Percentiles rank a stretch among this genome's conserved stretches.
phyloP scores from a whole-genome alignment of 2,329 filamentous ascomycete species.

The Fusarium tjaetaba region DNA sequence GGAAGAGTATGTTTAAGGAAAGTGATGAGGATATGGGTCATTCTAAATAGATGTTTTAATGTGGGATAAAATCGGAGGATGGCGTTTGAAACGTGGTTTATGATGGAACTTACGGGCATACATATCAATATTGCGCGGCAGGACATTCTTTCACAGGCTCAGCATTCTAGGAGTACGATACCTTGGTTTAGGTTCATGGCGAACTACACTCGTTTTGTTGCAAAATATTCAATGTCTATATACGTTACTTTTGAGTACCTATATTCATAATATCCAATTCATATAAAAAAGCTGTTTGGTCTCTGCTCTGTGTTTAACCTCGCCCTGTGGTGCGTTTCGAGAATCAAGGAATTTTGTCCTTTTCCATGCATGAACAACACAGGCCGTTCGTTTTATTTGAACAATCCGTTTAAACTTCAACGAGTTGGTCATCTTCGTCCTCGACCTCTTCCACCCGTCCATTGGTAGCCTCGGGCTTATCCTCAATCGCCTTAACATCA shows the following conservation, averaged over 20 bases:
- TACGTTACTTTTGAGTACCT: constrained; percentile 23
- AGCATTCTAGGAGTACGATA: constrained; percentile 15
- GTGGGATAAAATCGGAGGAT: background rate
- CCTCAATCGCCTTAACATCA: constrained; percentile 48
- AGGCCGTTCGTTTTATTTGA: too few relatives aligned
- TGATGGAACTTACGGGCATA: background rate
- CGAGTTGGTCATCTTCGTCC: constrained; percentile 64
- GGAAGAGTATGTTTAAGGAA: constrained; percentile 56
- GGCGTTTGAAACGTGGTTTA: constrained; percentile 30
- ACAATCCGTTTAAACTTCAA: constrained; percentile 58
- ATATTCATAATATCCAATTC: constrained; percentile 14
- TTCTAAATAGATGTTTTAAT: constrained; percentile 13
- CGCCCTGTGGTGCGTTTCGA: background rate
- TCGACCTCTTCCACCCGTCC: constrained; percentile 56
- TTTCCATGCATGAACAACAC: background rate
- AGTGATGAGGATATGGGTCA: constrained; percentile 53
- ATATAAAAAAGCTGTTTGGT: background rate
- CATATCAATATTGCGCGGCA: background rate
- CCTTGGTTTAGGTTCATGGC: background rate
- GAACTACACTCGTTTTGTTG: constrained; percentile 26
- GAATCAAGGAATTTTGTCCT: background rate
- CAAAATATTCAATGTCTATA: constrained; percentile 24
- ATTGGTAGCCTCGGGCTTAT: constrained; percentile 52
- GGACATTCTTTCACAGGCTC: constrained; percentile 31
- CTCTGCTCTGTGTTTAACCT: too few relatives aligned